A percentile compares a stretch with the other conserved stretches of the same genome.
Evolutionary conservation across 495 filamentous ascomycete species (phyloP).

Genomic region (Bathelium albidoporum): DNA sequence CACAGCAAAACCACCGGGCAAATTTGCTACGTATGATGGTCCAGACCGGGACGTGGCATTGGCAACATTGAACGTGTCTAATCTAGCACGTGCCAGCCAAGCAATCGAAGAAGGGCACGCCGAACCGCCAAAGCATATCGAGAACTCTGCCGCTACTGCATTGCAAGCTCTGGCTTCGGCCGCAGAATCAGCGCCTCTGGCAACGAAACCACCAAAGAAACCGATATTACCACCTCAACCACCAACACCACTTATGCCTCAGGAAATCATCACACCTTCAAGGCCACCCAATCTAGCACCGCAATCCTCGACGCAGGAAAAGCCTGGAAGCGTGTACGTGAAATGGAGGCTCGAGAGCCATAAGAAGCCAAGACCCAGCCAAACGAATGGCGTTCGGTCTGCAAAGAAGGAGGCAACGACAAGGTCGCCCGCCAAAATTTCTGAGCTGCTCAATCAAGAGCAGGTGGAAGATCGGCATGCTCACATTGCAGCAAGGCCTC

Average conservation of each 20-base stretch:
- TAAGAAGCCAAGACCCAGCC: neutral
- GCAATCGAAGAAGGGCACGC: neutral
- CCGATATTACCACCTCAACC: neutral
- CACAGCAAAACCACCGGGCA: neutral
- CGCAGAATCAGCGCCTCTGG: neutral
- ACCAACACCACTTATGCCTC: neutral
- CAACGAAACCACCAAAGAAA: neutral
- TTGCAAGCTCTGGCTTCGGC: neutral
- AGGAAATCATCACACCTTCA: neutral
- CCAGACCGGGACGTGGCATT: neutral
- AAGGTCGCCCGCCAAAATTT: neutral
- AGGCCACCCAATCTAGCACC: neutral
- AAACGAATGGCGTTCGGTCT: neutral
- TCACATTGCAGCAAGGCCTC: neutral
- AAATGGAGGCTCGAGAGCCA: conserved; percentile 2
- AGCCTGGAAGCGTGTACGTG: conserved; percentile 1
- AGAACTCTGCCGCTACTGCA: neutral
- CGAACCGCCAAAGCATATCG: neutral
- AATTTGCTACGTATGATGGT: neutral
- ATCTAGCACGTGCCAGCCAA: neutral
- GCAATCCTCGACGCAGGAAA: neutral
- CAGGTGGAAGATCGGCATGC: neutral
- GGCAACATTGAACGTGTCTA: neutral
- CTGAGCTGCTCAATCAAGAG: neutral
- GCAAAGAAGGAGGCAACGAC: neutral